Evolutionary conservation across 139 green algal species (phyloP).

Genomic region (Eudorina sp.): DNA sequence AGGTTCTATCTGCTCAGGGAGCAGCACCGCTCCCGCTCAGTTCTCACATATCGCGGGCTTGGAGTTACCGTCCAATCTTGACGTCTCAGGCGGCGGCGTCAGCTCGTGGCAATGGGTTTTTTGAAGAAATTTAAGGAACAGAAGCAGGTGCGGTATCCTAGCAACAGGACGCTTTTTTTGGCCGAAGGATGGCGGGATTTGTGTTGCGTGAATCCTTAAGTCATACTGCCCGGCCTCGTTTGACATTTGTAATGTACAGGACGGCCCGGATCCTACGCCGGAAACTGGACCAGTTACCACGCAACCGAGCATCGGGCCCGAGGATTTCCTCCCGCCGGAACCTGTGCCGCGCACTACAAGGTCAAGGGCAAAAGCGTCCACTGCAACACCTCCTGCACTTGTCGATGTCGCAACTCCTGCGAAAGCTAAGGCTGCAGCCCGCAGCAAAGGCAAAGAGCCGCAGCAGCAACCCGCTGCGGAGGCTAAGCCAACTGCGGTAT

Average conservation of each 20-base stretch:
- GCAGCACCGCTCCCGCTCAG: too few relatives aligned
- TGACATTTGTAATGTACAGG: too few relatives aligned
- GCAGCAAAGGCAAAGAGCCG: conserved; percentile 9
- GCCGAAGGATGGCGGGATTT: too few relatives aligned
- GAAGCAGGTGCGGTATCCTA: conserved; percentile 28
- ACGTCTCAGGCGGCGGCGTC: too few relatives aligned
- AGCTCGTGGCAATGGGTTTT: conserved; percentile 44
- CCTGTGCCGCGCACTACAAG: conserved; percentile 36
- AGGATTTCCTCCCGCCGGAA: conserved; percentile 45
- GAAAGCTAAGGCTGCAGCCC: neutral
- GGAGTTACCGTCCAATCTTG: too few relatives aligned
- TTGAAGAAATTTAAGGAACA: conserved; percentile 48
- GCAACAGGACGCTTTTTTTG: too few relatives aligned
- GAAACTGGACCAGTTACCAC: neutral
- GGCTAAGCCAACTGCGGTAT: neutral
- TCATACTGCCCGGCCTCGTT: too few relatives aligned
- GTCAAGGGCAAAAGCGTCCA: neutral
- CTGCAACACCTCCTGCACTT: neutral
- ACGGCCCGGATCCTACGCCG: neutral
- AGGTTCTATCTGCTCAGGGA: too few relatives aligned
- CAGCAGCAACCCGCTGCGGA: conserved; percentile 17
- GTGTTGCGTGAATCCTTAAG: too few relatives aligned
- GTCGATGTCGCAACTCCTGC: neutral
- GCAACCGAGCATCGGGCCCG: conserved; percentile 37
- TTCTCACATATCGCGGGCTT: too few relatives aligned